Conservation (phyloP, 1,139 yeast species). For the Blastobotrys illinoisensis region DNA sequence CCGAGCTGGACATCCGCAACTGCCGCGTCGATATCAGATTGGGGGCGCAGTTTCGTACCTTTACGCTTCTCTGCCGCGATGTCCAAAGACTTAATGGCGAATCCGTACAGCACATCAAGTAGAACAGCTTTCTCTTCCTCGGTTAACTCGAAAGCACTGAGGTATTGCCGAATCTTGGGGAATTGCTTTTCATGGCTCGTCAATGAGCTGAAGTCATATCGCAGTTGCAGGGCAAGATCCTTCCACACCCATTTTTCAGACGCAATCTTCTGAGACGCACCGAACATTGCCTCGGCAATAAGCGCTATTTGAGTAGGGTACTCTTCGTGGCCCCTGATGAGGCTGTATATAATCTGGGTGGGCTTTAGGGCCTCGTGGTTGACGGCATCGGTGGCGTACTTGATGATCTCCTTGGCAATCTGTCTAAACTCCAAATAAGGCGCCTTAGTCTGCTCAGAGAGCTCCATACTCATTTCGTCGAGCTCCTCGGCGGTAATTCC, state of each 20-base stretch:
- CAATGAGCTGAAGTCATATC: constrained; percentile 28
- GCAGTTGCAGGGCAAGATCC: constrained; percentile 21
- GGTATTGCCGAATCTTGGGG: constrained; percentile 12
- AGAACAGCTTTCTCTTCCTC: constrained; percentile 24
- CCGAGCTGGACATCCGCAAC: constrained; percentile 17
- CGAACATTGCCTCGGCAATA: constrained; percentile 19
- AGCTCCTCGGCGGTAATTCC: constrained; percentile 15
- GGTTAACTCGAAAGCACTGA: constrained; percentile 17
- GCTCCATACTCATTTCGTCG: background rate
- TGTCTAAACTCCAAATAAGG: background rate
- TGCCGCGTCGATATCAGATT: constrained; percentile 17
- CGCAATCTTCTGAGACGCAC: constrained; percentile 19
- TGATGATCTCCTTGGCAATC: background rate
- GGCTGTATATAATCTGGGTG: background rate
- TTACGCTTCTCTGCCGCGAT: constrained; percentile 12
- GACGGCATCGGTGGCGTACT: background rate
- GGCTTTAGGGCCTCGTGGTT: background rate
- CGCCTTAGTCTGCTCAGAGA: background rate
- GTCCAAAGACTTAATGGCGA: constrained; percentile 19
- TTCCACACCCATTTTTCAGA: constrained; percentile 21
- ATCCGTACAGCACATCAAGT: constrained; percentile 29
- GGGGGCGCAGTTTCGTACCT: constrained; percentile 13
- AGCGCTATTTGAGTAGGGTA: constrained; percentile 12
- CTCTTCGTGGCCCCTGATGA: background rate
- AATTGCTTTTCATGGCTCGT: constrained; percentile 13